Evolutionary conservation across 2,329 filamentous ascomycete species (phyloP).

Genomic region (Nothophoma quercina): DNA sequence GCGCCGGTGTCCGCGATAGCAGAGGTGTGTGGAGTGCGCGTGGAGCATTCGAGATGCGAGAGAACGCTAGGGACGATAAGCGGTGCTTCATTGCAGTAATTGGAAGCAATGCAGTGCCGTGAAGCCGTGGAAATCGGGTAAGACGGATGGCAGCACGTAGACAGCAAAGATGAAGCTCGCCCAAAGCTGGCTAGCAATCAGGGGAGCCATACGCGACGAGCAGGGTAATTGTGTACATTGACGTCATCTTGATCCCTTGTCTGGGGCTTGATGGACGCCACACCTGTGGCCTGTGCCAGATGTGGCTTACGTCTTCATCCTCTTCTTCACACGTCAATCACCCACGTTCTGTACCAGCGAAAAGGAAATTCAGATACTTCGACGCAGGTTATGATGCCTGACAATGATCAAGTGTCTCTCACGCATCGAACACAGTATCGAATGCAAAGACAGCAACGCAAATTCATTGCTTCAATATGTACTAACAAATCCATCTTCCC

Average conservation of each 20-base stretch:
- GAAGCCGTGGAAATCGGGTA: constrained; percentile 21
- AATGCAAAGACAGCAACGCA: no score
- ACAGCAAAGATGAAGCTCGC: constrained; percentile 1
- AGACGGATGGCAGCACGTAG: constrained; percentile 11
- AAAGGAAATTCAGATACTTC: no score
- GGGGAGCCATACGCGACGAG: constrained; percentile 27
- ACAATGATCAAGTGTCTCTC: no score
- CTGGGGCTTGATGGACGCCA: constrained; percentile 12
- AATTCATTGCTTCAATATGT: no score
- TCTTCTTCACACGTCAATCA: no score
- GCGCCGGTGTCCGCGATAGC: constrained; percentile 9
- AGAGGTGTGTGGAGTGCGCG: constrained; percentile 20
- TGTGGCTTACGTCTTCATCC: no score
- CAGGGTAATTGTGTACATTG: constrained; percentile 13
- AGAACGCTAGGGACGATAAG: constrained; percentile 33
- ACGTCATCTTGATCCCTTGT: constrained; percentile 27
- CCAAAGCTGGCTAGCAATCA: constrained; percentile 3
- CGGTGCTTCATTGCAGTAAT: constrained; percentile 41
- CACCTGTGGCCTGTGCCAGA: neutral
- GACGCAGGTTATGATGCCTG: no score
- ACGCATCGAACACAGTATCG: no score
- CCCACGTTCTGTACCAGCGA: no score
- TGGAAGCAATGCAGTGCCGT: constrained; percentile 4
- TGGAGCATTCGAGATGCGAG: constrained; percentile 24
- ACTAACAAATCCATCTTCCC: no score